A percentile compares a stretch with the other conserved stretches of the same genome.
Conservation (phyloP, 345 rosid genomes). For the Limnanthes douglasii region DNA sequence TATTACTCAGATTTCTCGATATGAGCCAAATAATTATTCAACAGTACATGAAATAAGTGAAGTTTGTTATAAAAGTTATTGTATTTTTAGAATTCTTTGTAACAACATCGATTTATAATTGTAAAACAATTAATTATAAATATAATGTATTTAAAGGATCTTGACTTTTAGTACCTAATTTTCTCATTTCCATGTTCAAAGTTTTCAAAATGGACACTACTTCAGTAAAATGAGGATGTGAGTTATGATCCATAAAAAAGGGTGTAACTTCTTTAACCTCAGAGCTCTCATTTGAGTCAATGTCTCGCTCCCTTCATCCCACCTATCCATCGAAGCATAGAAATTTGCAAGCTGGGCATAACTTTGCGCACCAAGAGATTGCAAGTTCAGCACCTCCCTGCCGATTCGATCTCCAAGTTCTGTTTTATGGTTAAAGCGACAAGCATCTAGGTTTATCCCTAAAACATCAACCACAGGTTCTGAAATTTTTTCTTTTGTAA, state of each 20-base stretch:
- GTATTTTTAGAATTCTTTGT: too few species aligned
- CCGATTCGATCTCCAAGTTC: slow-evolving; percentile 23
- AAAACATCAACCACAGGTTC: slow-evolving; percentile 25
- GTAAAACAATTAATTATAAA: too few species aligned
- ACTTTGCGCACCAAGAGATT: slow-evolving; percentile 26
- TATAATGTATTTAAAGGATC: too few species aligned
- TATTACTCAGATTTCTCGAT: too few species aligned
- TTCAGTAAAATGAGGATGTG: slow-evolving; percentile 29
- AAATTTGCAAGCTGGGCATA: slow-evolving; percentile 38
- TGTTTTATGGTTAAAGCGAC: slow-evolving; percentile 17
- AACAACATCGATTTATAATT: too few species aligned
- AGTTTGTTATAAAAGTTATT: too few species aligned
- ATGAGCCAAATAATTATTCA: too few species aligned
- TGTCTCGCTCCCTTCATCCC: slow-evolving; percentile 34
- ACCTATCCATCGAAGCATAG: slow-evolving; percentile 39
- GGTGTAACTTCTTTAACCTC: slow-evolving; percentile 37
- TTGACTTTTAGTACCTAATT: too few species aligned
- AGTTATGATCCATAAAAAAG: slow-evolving; percentile 28
- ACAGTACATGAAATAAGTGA: too few species aligned
- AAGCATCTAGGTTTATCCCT: slow-evolving; percentile 43
- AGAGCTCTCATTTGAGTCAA: slow-evolving; percentile 40
- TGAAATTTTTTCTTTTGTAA: slow-evolving; percentile 24
- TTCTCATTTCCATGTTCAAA: slow-evolving; percentile 23
- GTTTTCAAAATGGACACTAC: slow-evolving; percentile 16
- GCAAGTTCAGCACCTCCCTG: slow-evolving; percentile 19